Base-by-base conservation (phyloP, 2,329 filamentous ascomycete species). In the Zarea fungicola region DNA sequence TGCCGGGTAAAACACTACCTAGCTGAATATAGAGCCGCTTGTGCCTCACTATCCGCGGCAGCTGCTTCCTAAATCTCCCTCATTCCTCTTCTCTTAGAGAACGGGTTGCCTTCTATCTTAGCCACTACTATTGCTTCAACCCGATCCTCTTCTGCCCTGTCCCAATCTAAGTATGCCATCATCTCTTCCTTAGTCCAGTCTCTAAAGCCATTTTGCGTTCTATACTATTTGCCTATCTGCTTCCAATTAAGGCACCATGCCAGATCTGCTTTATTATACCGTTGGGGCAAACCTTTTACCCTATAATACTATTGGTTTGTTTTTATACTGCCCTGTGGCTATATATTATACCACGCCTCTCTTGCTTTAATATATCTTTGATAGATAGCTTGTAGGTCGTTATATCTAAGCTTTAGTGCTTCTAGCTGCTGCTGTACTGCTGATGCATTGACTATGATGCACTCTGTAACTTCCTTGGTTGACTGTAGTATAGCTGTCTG, bases 151-250 rank as follows among this genome's bases (percentile, higher is more conserved):
- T 60, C 55, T 16, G 51, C 49, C 42, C 46, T 55, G 14, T 51
- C 48, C 55, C 54, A 59, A 42, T 59, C 56, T 21, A 58, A 32
- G 50, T 58, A 59, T 22, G 54, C 52, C 50, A 56, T 58, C 50
- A 59, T 57, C 41, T 60, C 54, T 39, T 58, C 36, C 18, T 5
- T 36, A 22, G n/a, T 22, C 34, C 16, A 36, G 19, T 36, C 34
- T 37, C 35, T 37, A 37, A 22, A 37, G n/a, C 35, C 35, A 6
- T 4, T 37, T 22, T 37, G 18, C 18, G 35, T 37, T 37, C 2
- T 37, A 22, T 14, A 37, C 26, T 22, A 40, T 21, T 37, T 52
- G 6, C 11, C 39, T 37, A 52, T 55, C 32, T 55, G 51, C 46
- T 49, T 55, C 22, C 36, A 57, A 28, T 59, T 48, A 18, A 52